phyloP scores from a whole-genome alignment of 1,284 basidiomycete genomes.

The Stereum hirsutum region DNA sequence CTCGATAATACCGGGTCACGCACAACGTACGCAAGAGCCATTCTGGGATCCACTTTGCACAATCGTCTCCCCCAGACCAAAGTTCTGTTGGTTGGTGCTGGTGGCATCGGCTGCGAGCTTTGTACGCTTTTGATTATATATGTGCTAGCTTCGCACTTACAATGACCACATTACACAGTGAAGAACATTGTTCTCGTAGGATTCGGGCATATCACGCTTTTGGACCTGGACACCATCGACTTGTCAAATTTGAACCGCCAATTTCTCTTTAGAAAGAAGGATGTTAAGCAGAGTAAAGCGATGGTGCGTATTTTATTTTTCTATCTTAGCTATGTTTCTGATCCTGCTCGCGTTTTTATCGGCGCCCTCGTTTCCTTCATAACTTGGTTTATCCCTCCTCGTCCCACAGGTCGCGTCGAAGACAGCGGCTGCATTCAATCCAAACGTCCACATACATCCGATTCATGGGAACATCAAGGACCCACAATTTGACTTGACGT shows the following conservation, averaged over 20 bases:
- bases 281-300: slow-evolving; percentile 95
- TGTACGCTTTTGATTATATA: slow-evolving; percentile 39
- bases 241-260: slow-evolving; percentile 97
- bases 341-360: not conserved
- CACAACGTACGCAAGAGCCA: slow-evolving; percentile 49
- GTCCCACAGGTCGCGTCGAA: slow-evolving; percentile 70
- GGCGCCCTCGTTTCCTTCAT: not conserved
- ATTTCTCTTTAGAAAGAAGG: slow-evolving; percentile 96
- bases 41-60: slow-evolving; percentile 68
- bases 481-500: slow-evolving; percentile 80
- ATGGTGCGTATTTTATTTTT: slow-evolving; percentile 36
- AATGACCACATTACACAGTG: slow-evolving; percentile 38
- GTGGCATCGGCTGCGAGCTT: slow-evolving; percentile 96
- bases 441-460: slow-evolving; percentile 80
- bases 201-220: slow-evolving; percentile 85
- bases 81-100: slow-evolving; percentile 90
- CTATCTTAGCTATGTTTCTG: slow-evolving; percentile 2
- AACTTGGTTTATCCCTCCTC: not conserved
- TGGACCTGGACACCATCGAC: slow-evolving; percentile 99
- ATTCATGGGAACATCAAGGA: slow-evolving; percentile 97
- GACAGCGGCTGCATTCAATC: slow-evolving; percentile 89
- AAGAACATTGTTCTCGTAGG: slow-evolving; percentile 95
- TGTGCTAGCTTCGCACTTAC: not conserved
- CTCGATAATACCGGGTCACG: slow-evolving; percentile 11
- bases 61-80: slow-evolving; percentile 52